Evolutionary conservation across 441 rosid species (phyloP), one percentile per base, ranked within the genome.

Genomic region (Dalechampia spathulata): DNA sequence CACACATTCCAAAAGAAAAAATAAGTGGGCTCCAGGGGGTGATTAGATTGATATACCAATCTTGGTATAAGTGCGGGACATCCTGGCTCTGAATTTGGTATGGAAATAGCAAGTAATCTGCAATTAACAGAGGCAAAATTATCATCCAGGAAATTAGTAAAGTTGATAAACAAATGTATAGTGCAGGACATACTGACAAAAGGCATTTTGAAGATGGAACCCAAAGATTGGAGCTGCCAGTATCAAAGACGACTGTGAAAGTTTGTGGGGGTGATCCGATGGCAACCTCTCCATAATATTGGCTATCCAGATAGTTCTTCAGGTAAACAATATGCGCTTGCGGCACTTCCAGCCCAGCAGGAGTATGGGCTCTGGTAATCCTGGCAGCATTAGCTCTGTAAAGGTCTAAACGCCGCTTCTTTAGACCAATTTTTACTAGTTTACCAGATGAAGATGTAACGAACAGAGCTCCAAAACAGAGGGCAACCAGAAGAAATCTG

Each of bases 261-360:
- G 56, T 73, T 58, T 83, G 87, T 3, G 87, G 75, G 11, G 90
- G 87, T 1, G 90, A 69, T 20, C 90, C 86, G 36, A 85, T 78
- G 40, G 83, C 92, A 56, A 91, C 77, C 83, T 91, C 90, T 58
- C 95, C 96, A 61, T 83, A 90, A 65, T 90, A 90, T 70, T 90
- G 98, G 48, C 75, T 71, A 57, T 80, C 94, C 11, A 80, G 71
- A 69, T 82, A 90, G 61, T 85, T 85, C 76, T 87, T 90, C 23
- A 90, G 69, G 70, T 77, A 63, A 14, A 85, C 73, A 40, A 75
- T 45, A 25, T 68, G 81, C n/a, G 73, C 62, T 17, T 67, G 67
- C 7, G 52, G 51, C 30, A 61, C 48, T 51, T 20, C 39, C 14
- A 46, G 45, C 30, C 49, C 40, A 44, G 41, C 42, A 1, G n/a